Conservation (phyloP, 192 early-diverging fungal species). For the Paraglomus occultum region DNA sequence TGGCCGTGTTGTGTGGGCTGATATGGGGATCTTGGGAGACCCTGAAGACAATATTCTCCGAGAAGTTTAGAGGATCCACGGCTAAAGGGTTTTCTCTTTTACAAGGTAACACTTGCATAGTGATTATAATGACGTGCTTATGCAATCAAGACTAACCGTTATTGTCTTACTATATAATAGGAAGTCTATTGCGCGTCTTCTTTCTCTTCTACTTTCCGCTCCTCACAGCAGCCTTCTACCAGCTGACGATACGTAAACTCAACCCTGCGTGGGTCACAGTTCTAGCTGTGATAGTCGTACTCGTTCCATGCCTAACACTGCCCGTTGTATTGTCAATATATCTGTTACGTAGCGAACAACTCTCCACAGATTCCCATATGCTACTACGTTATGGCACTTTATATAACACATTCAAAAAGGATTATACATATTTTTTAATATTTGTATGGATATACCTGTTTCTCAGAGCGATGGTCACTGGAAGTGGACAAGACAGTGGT, state of each 20-base stretch:
- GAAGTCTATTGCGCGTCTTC: constrained; percentile 41
- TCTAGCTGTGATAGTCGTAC: constrained; percentile 35
- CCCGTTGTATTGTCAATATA: constrained; percentile 41
- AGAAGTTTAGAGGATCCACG: too few relatives aligned
- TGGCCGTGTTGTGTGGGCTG: too few relatives aligned
- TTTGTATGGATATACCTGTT: constrained; percentile 36
- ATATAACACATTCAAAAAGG: constrained; percentile 48
- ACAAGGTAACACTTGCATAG: too few relatives aligned
- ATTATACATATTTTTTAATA: constrained; percentile 40
- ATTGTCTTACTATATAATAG: constrained; percentile 21
- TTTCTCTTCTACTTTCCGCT: constrained; percentile 42
- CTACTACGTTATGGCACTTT: constrained; percentile 46
- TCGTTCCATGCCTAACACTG: constrained; percentile 34
- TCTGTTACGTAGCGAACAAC: constrained; percentile 31
- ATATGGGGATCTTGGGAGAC: too few relatives aligned
- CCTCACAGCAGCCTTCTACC: constrained; percentile 44
- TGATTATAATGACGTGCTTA: neutral
- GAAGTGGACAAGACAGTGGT: constrained; percentile 43
- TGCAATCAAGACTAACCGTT: neutral
- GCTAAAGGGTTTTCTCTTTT: too few relatives aligned
- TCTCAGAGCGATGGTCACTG: constrained; percentile 38
- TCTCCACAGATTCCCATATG: constrained; percentile 40
- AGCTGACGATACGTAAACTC: constrained; percentile 40
- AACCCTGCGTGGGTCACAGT: constrained; percentile 35
- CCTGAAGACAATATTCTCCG: too few relatives aligned